Evolutionary conservation across 2,329 filamentous ascomycete species (phyloP), one percentile per base, ranked within the genome.

Genomic region (Pseudogymnoascus sp.): DNA sequence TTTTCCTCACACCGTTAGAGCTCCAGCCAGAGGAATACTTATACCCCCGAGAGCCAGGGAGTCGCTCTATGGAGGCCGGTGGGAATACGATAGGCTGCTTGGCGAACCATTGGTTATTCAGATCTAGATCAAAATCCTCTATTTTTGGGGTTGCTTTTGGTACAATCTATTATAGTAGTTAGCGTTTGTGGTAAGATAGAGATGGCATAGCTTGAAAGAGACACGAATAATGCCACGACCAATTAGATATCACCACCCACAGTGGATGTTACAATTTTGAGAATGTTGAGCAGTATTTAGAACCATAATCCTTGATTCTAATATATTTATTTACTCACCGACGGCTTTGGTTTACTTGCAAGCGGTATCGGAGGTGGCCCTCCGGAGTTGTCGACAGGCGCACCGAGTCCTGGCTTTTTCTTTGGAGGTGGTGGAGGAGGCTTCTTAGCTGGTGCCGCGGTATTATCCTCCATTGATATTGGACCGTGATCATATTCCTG

Each of bases 401-500:
- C 61, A 33, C 58, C 38, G 16, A 69, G 63, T 6, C 65, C 65
- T 14, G 63, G 59, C 37, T 58, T 69, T 61, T 70, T 74, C 59
- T 67, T 67, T 12, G 72, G 70, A 5, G 71, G 72, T 11, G 72
- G 71, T 11, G 72, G 72, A 6, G 72, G 70, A n/a, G 70, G 69
- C 38, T 73, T 73, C 65, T 72, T 74, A 61, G 69, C 71, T 33
- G 37, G 35, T 20, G 16, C 8, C 38, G 28, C 62, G 30, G 61
- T 61, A 57, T 64, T 65, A 16, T 67, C 65, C 41, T 54, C 60
- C 43, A 60, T 61, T 7, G 60, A 63, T 60, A 65, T 60, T 33
- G 47, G 47, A 6, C 60, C 41, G 30, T 58, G 62, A 20, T 50
- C 35, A 16, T 65, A 38, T 38, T 61, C 62, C 41, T 63, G 41